Percentiles rank a stretch among this genome's conserved stretches.
phyloP scores from a whole-genome alignment of 768 basidiomycete genomes.

The button mushroom (Agaricus bisporus) region DNA sequence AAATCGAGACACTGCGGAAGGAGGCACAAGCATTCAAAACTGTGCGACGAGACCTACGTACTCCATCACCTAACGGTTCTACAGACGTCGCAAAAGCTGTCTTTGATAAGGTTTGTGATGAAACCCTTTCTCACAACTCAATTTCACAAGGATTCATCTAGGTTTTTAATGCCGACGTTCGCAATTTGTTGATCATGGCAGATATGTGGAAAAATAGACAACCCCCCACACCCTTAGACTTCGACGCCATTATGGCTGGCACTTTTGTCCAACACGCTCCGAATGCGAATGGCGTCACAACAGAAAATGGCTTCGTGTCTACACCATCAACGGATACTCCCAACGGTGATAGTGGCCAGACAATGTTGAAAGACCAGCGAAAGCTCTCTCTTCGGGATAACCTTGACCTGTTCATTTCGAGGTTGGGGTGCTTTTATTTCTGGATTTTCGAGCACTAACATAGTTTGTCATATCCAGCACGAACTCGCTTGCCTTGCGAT shows the following conservation, averaged over 20 bases:
- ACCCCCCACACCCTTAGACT: slow-evolving; percentile 82
- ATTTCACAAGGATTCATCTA: slow-evolving; percentile 21
- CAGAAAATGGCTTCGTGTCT: slow-evolving; percentile 15
- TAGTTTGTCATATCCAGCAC: slow-evolving; percentile 43
- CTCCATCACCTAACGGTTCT: slow-evolving; percentile 13
- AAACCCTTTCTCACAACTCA: neutral
- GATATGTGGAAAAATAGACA: slow-evolving; percentile 96
- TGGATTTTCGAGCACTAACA: neutral
- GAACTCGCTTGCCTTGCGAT: slow-evolving; percentile 66
- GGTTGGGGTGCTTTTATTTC: slow-evolving; percentile 39
- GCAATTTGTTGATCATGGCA: slow-evolving; percentile 83
- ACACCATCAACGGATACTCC: neutral
- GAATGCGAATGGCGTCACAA: slow-evolving; percentile 20
- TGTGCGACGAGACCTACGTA: slow-evolving; percentile 36
- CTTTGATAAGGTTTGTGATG: slow-evolving; percentile 71
- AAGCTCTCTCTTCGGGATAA: slow-evolving; percentile 75
- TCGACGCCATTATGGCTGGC: slow-evolving; percentile 63
- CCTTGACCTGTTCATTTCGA: slow-evolving; percentile 75
- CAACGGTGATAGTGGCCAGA: slow-evolving; percentile 24
- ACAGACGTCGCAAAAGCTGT: slow-evolving; percentile 58
- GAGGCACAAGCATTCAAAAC: slow-evolving; percentile 84
- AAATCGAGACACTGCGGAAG: slow-evolving; percentile 84
- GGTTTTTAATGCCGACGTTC: slow-evolving; percentile 88
- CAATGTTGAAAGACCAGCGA: slow-evolving; percentile 75
- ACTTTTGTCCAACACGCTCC: slow-evolving; percentile 42